Evolutionary conservation across 129 eudicot genomes (phyloP), one percentile per base, ranked within the genome.

Genomic region (Mikania micrantha): DNA sequence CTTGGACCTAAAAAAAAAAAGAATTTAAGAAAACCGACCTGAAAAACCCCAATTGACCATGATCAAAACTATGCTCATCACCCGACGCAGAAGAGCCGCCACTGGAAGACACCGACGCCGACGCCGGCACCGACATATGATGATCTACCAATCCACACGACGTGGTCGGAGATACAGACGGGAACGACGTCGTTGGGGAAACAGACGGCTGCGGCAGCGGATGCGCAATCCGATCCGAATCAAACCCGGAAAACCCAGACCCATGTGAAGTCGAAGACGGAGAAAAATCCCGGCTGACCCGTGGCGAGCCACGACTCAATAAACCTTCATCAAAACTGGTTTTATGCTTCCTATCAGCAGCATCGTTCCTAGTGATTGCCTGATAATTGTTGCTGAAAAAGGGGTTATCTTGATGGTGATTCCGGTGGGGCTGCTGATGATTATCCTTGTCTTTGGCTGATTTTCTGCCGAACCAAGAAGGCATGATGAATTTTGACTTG

Each of bases 401-500:
- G n/a, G 76, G 80, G 69, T 77, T 70, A 7, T 42, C 77, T 36
- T 71, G 50, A 53, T 45, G 49, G 1, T 63, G 71, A 50, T 69
- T 60, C 19, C 64, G 45, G 9, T 64, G 36, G 5, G 53, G 41
- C 21, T 72, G 54, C 5, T 66, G 67, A 3, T 71, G 60, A 71
- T 78, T 65, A 22, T 84, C 86, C 63, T 86, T 93, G 73, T 61
- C 81, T 69, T 79, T 87, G 57, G 78, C 64, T 5, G 93, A 74
- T 78, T 85, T 93, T 61, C 72, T 82, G 3, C 85, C 80, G 82
- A 90, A 93, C 99, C 99, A 93, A 70, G 88, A 71, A 48, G 91
- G 86, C 92, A 93, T 91, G 56, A 68, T 69, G 22, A 65, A 44
- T 41, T 68, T 76, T 69, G 70, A 67, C 79, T 69, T 77, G 6